phyloP scores from a whole-genome alignment of 768 basidiomycete genomes.

The Fomitopsis serialis region DNA sequence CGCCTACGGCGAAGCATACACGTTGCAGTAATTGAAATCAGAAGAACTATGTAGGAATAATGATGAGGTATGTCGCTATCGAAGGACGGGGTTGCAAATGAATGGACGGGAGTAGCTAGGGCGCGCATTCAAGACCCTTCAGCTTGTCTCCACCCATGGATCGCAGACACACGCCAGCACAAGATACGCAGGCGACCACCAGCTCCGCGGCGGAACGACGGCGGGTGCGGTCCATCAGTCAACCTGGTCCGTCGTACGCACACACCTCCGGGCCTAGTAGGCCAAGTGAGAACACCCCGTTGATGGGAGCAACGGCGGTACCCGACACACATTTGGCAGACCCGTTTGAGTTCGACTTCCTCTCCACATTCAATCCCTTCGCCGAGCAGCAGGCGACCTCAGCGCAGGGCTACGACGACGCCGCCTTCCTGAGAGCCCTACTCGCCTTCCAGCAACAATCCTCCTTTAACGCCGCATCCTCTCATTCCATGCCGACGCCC shows the following conservation, averaged over 20 bases:
- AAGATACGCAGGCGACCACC: not conserved
- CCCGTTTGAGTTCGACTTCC: conserved; percentile 10
- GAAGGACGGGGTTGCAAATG: not conserved
- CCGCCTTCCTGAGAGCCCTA: conserved; percentile 13
- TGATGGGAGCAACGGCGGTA: not conserved
- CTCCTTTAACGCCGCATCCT: not conserved
- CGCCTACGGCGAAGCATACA: not conserved
- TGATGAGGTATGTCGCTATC: conserved; percentile 6
- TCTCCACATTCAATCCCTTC: conserved; percentile 7
- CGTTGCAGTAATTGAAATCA: not conserved
- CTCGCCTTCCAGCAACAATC: conserved; percentile 9
- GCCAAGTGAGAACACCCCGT: conserved; percentile 3
- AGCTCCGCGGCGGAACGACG: conserved; percentile 3
- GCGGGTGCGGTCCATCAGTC: conserved; percentile 15
- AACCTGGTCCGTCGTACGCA: conserved; percentile 10
- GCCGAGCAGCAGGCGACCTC: not conserved
- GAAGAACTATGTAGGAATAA: not conserved
- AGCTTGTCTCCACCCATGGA: not conserved
- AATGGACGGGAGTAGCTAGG: not conserved
- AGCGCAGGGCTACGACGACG: conserved; percentile 16
- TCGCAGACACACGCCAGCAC: not conserved
- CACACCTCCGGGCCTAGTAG: conserved; percentile 10
- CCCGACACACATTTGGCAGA: not conserved
- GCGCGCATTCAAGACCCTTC: not conserved
- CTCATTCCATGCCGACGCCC: not conserved